Evolutionary conservation across 176 grass and related monocot genomes (phyloP).

Genomic region (Microstegium vimineum): DNA sequence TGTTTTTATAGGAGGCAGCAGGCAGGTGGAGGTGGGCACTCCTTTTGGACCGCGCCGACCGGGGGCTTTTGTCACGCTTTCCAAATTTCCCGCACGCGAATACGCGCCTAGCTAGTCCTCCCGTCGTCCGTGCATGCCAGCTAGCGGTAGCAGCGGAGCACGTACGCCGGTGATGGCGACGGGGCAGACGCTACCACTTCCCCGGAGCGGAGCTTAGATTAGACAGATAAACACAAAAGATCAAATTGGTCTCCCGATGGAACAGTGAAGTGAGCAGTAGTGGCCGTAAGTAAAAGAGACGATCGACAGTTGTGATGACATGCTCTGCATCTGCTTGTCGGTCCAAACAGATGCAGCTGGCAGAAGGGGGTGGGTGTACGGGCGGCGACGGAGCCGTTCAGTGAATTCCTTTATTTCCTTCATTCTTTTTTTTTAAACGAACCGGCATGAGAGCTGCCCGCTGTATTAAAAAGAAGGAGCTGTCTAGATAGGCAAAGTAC

Average conservation of each 20-base stretch:
- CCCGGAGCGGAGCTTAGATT: no score
- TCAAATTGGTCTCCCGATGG: not conserved
- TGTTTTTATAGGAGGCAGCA: constrained; percentile 19
- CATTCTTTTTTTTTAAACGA: no score
- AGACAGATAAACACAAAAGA: not conserved
- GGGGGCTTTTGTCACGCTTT: not conserved
- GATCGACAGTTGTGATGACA: no score
- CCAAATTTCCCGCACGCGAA: not conserved
- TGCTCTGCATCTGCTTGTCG: not conserved
- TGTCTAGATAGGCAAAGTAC: no score
- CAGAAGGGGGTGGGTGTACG: not conserved
- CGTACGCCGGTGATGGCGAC: constrained; percentile 29
- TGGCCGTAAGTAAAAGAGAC: not conserved
- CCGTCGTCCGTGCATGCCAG: constrained; percentile 4
- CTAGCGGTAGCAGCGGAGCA: constrained; percentile 11
- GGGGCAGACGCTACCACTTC: not conserved
- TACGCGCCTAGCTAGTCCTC: no score
- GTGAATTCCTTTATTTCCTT: not conserved
- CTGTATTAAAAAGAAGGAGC: no score
- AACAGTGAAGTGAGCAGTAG: not conserved
- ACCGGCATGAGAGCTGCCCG: no score
- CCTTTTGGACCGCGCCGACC: not conserved
- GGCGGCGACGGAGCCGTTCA: not conserved
- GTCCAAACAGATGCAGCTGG: no score
- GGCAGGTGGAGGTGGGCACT: not conserved